Conservation (phyloP, 345 rosid species). For the Raphanus raphanistrum region DNA sequence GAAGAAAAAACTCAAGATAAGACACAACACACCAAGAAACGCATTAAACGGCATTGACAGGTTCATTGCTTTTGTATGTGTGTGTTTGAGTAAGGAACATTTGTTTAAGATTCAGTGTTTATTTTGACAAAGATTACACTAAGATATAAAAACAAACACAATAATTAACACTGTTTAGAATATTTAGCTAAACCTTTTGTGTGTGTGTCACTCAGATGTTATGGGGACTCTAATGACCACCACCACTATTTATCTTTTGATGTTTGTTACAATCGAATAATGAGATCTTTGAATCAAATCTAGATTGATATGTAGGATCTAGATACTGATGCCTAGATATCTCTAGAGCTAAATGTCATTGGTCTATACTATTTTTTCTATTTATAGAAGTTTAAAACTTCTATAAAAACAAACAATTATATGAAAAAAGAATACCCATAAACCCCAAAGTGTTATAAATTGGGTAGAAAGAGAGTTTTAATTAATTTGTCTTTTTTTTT, state of each 20-base stretch:
- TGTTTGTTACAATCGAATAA: background rate
- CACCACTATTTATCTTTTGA: constrained; percentile 2
- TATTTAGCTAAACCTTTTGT: background rate
- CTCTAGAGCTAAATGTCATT: background rate
- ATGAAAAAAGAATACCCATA: background rate
- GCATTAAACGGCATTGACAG: background rate
- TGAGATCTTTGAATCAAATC: constrained; percentile 18
- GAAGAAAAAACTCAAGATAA: background rate
- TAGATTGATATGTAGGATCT: constrained; percentile 9
- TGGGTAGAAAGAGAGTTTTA: background rate
- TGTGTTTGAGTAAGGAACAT: background rate
- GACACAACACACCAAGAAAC: background rate
- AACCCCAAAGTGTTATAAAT: background rate
- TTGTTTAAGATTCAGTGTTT: background rate
- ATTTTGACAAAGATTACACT: background rate
- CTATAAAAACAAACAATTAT: background rate
- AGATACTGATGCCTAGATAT: constrained; percentile 9
- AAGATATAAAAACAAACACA: background rate
- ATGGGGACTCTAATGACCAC: constrained; percentile 10
- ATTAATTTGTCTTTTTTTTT: background rate
- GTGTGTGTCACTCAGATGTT: constrained; percentile 5
- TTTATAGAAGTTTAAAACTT: background rate
- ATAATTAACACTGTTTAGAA: background rate
- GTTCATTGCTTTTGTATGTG: too few species aligned
- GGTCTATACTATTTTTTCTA: background rate